Evolutionary conservation across 176 grass and related monocot species (phyloP).

Genomic region (Rhynchospora pubera): DNA sequence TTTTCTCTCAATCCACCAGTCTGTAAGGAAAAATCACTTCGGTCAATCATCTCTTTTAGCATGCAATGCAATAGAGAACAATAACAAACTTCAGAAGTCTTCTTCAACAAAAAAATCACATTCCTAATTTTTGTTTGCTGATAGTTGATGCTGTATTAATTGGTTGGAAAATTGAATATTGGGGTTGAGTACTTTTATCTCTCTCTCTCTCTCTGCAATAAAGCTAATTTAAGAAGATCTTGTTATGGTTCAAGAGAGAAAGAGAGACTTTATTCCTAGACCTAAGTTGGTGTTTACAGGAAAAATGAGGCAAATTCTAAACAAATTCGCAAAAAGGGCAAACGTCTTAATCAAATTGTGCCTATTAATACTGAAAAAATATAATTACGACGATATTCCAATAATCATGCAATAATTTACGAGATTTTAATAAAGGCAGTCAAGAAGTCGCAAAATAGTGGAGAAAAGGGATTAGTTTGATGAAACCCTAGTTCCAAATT

Average conservation of each 20-base stretch:
- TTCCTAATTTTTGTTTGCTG: not conserved
- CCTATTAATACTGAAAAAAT: not conserved
- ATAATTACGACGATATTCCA: not conserved
- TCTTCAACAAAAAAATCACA: not conserved
- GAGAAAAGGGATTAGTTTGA: not conserved
- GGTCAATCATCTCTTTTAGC: not conserved
- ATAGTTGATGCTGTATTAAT: not conserved
- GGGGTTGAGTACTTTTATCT: not conserved
- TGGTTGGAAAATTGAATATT: not conserved
- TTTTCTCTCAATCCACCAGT: slow-evolving; percentile 53
- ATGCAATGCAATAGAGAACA: not conserved
- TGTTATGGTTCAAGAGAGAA: not conserved
- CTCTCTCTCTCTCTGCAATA: not conserved
- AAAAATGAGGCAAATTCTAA: not conserved
- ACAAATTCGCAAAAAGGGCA: not conserved
- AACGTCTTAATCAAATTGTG: not conserved
- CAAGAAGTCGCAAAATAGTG: not conserved
- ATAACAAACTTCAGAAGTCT: not conserved
- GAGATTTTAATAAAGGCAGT: not conserved
- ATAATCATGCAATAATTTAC: not conserved
- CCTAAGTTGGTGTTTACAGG: not conserved
- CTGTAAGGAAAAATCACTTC: slow-evolving; percentile 31
- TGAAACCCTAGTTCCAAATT: not conserved
- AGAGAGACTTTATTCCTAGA: not conserved
- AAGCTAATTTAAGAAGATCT: not conserved